Percentiles rank a stretch among this genome's conserved stretches.
Conservation (phyloP, 768 basidiomycete species). For the Auricularia sp. region DNA sequence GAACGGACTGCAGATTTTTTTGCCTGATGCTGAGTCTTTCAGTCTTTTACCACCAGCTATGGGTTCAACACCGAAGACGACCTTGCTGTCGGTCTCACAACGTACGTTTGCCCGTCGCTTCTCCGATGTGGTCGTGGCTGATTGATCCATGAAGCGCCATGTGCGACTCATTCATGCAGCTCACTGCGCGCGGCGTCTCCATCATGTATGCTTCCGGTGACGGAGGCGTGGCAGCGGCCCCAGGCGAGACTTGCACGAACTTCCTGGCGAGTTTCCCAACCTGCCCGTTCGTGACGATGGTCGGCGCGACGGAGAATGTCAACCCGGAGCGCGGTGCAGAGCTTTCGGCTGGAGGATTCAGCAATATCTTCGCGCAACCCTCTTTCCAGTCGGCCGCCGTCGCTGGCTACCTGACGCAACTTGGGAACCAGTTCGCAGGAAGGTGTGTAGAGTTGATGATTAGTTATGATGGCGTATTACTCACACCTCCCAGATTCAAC, state of each 20-base stretch:
- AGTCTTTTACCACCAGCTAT: slow-evolving; percentile 26
- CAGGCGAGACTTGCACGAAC: slow-evolving; percentile 24
- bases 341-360: slow-evolving; percentile 66
- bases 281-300: slow-evolving; percentile 51
- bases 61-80: slow-evolving; percentile 10
- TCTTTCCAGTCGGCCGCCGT: slow-evolving; percentile 23
- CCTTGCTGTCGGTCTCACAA: slow-evolving; percentile 10
- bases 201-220: slow-evolving; percentile 31
- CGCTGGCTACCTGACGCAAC: slow-evolving; percentile 20
- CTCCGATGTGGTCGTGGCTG: background rate
- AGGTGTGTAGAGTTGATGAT: slow-evolving; percentile 30
- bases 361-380: slow-evolving; percentile 28
- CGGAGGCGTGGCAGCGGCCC: slow-evolving; percentile 22
- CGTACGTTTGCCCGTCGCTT: background rate
- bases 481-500: background rate
- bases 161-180: slow-evolving; percentile 27
- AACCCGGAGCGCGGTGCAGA: slow-evolving; percentile 51
- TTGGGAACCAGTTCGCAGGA: slow-evolving; percentile 40
- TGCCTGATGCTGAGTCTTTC: slow-evolving; percentile 13
- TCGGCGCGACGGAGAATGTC: slow-evolving; percentile 47
- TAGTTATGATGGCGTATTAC: background rate
- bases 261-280: slow-evolving; percentile 26
- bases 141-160: slow-evolving; percentile 13
- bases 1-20: too few relatives aligned
- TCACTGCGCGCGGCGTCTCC: slow-evolving; percentile 28